Conservation (phyloP, 768 basidiomycete genomes). For the Pleurotus platypus region DNA sequence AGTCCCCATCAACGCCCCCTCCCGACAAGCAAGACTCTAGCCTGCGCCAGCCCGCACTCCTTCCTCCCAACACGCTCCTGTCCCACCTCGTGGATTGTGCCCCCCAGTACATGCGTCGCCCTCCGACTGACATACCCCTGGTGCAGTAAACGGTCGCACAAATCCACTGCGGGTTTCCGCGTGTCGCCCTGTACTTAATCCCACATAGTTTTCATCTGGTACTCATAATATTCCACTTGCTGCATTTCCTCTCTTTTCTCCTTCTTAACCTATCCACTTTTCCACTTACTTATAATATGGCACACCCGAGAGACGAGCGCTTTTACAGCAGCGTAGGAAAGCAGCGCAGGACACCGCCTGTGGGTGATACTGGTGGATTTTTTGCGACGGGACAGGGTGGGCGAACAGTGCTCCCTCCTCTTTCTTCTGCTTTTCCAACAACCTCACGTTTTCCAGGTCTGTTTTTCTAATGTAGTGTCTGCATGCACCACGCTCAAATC, state of each 20-base stretch:
- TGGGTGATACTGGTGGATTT: conserved; percentile 59
- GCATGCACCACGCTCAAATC: conserved; percentile 54
- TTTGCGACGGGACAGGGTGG: conserved; percentile 83
- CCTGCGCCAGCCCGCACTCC: conserved; percentile 22
- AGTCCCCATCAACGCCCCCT: conserved; percentile 17
- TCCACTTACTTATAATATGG: conserved; percentile 52
- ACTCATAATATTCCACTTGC: conserved; percentile 51
- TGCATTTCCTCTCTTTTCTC: conserved; percentile 39
- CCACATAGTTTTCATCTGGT: conserved; percentile 39
- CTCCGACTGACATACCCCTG: conserved; percentile 39
- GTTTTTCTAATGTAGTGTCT: conserved; percentile 56
- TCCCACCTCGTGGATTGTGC: conserved; percentile 26
- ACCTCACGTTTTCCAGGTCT: conserved; percentile 89
- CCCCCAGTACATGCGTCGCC: conserved; percentile 43
- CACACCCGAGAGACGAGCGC: conserved; percentile 64
- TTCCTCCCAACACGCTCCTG: conserved; percentile 26
- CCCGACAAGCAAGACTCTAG: conserved; percentile 13
- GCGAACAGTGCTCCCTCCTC: conserved; percentile 85
- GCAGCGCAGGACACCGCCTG: conserved; percentile 68
- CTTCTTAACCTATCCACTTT: conserved; percentile 54
- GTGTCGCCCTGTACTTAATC: conserved; percentile 41
- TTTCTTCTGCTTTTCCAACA: conserved; percentile 74
- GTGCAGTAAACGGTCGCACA: conserved; percentile 16
- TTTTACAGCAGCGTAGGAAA: conserved; percentile 62
- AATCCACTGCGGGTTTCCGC: conserved; percentile 2